phyloP scores from a whole-genome alignment of 2,329 filamentous ascomycete genomes.

The Fusarium duplospermum region DNA sequence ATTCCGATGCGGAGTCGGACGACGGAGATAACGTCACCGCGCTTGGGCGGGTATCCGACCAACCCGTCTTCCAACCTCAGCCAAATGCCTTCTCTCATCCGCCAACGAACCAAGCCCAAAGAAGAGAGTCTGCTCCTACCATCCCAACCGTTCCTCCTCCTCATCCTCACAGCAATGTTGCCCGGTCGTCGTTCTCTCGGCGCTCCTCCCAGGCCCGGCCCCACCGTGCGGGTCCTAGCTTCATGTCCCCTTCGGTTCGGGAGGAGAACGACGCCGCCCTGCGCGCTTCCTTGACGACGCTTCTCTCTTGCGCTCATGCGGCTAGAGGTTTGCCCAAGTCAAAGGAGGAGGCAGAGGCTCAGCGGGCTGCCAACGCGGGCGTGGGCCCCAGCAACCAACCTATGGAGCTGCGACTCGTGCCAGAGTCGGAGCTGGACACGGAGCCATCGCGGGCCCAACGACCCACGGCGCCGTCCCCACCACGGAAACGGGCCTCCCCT shows the following conservation, averaged over 20 bases:
- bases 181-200: conserved; percentile 61
- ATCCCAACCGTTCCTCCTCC: conserved; percentile 59
- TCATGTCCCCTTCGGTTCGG: conserved; percentile 80
- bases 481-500: conserved; percentile 46
- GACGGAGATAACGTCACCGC: conserved; percentile 85
- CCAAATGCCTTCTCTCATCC: conserved; percentile 94
- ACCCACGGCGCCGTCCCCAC: conserved; percentile 35
- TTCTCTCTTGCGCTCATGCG: conserved; percentile 94
- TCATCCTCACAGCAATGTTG: conserved; percentile 63
- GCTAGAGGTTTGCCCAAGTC: conserved; percentile 83
- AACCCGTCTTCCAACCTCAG: conserved; percentile 79
- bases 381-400: conserved; percentile 63
- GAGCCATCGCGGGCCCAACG: conserved; percentile 44
- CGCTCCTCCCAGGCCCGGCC: conserved; percentile 61
- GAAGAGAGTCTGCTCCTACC: conserved; percentile 60
- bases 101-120: conserved; percentile 50
- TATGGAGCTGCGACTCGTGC: conserved; percentile 69
- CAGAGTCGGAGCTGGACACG: conserved; percentile 69
- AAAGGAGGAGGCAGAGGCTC: conserved; percentile 58
- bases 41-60: conserved; percentile 71
- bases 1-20: conserved; percentile 62
- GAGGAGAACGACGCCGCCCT: conserved; percentile 94
- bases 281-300: conserved; percentile 90
- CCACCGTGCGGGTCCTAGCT: conserved; percentile 64
- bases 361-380: conserved; percentile 49